Evolutionary conservation across 192 early-diverging fungal species (phyloP).

Genomic region (Backusella liffmaniae): DNA sequence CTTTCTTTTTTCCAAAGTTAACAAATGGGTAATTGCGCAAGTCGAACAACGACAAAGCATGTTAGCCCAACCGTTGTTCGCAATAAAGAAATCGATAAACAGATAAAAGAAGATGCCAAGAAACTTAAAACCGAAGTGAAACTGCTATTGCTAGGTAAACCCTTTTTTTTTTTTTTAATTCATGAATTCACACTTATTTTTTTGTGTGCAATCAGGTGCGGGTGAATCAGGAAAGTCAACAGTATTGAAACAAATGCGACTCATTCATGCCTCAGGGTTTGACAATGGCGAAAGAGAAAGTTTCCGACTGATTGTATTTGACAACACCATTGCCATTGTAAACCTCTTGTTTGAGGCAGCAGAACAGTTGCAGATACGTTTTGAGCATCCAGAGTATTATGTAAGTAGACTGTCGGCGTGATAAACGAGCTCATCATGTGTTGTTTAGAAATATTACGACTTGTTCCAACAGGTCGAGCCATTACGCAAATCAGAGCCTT

Average conservation of each 20-base stretch:
- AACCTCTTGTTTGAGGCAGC: conserved; percentile 42
- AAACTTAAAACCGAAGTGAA: conserved; percentile 33
- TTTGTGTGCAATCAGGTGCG: conserved; percentile 32
- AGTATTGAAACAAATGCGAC: conserved; percentile 50
- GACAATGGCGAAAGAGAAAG: conserved; percentile 36
- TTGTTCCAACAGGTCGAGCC: conserved; percentile 40
- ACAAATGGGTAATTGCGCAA: conserved; percentile 1
- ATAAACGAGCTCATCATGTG: not conserved
- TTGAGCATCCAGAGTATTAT: conserved; percentile 12
- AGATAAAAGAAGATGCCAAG: conserved; percentile 36
- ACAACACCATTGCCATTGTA: conserved; percentile 43
- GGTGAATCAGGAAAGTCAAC: conserved; percentile 60
- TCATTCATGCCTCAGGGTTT: conserved; percentile 49
- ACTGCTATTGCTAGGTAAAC: conserved; percentile 29
- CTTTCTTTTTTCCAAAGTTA: not conserved
- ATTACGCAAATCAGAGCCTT: conserved; percentile 35
- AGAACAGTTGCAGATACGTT: conserved; percentile 20
- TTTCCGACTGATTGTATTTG: conserved; percentile 43
- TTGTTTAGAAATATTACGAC: conserved; percentile 30
- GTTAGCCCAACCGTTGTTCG: conserved; percentile 5
- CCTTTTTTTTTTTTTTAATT: no score
- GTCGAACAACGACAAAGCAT: not conserved
- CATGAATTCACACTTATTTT: no score
- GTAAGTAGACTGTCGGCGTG: not conserved
- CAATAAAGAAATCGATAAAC: conserved; percentile 27